phyloP scores from a whole-genome alignment of 2,329 filamentous ascomycete genomes.

The Sporothrix curviconia region DNA sequence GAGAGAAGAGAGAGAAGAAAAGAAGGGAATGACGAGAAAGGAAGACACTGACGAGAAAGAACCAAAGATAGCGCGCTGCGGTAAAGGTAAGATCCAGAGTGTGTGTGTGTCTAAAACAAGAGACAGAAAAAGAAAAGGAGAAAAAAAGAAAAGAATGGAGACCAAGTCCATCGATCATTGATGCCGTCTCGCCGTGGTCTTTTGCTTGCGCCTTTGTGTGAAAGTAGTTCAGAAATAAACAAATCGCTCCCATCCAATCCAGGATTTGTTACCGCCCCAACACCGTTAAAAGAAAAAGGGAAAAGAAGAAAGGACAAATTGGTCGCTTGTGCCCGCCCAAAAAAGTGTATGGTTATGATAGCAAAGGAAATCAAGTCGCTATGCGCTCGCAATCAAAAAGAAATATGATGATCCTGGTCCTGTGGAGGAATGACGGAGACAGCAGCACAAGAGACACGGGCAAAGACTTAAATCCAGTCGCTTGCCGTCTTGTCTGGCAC shows the following conservation, averaged over 20 bases:
- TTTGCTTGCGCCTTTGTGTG: no score
- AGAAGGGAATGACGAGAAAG: no score
- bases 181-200: no score
- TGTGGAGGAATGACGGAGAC: background rate
- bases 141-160: background rate
- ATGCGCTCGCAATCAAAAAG: background rate
- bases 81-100: background rate
- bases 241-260: background rate
- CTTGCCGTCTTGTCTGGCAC: slow-evolving; percentile 6
- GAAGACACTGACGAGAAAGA: no score
- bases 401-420: background rate
- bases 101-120: background rate
- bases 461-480: slow-evolving; percentile 19
- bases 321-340: background rate
- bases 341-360: background rate
- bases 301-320: background rate
- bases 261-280: background rate
- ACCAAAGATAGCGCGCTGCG: no score
- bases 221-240: no score
- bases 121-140: background rate
- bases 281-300: background rate
- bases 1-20: background rate
- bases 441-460: background rate
- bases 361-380: background rate
- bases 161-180: no score